Percentiles rank a stretch among this genome's conserved stretches.
Conservation (phyloP, 1,284 basidiomycete genomes). For the Puccinia coronata region DNA sequence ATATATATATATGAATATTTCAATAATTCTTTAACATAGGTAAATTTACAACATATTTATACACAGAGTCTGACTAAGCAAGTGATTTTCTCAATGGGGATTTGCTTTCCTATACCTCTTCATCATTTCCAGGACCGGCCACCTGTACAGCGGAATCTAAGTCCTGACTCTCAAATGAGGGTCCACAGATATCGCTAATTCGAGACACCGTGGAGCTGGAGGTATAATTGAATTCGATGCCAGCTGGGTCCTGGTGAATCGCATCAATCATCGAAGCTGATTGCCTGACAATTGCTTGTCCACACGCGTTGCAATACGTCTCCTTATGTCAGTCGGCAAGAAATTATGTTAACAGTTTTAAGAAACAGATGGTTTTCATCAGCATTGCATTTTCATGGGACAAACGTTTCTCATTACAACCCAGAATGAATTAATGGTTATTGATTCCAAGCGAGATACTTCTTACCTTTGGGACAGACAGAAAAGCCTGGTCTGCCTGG, state of each 20-base stretch:
- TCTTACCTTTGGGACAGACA: constrained; percentile 17
- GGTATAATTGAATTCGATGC: background rate
- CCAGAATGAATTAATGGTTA: too few relatives aligned
- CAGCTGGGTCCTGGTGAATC: background rate
- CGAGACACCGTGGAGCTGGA: background rate
- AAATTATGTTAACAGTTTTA: background rate
- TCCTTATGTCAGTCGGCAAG: too few relatives aligned
- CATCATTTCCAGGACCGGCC: background rate
- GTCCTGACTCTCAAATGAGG: background rate
- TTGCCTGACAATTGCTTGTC: constrained; percentile 12
- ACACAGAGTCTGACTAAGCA: too few relatives aligned
- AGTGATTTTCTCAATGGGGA: too few relatives aligned
- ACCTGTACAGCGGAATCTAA: background rate
- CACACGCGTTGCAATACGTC: constrained; percentile 22
- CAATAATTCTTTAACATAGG: too few relatives aligned
- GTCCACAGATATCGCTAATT: background rate
- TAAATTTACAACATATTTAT: too few relatives aligned
- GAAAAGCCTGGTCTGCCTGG: background rate
- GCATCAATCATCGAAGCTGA: constrained; percentile 1
- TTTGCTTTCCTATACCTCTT: too few relatives aligned
- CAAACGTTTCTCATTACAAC: too few relatives aligned
- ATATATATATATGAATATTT: too few relatives aligned
- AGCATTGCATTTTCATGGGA: too few relatives aligned
- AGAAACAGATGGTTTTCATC: background rate
- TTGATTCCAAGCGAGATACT: background rate